Evolutionary conservation across 805 yeast species (phyloP), one percentile per base, ranked within the genome.

Genomic region (Kazachstania psychrophila): DNA sequence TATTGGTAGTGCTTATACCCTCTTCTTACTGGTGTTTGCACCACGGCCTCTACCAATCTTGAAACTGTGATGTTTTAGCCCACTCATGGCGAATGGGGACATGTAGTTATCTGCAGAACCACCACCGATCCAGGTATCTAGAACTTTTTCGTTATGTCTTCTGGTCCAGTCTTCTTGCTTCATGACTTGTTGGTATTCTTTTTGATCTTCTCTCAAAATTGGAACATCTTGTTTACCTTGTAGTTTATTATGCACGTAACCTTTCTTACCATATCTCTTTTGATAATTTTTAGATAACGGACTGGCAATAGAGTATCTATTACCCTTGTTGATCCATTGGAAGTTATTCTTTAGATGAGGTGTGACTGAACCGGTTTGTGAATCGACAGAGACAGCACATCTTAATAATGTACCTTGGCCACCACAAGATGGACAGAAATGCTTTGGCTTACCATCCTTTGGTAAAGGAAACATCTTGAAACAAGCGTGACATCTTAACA

Each of bases 401-500:
- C 97, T 72, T 48, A 88, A 58, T 41, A 92, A 63, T 0, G 98
- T 89, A 41, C 79, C 76, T 31, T 57, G 55, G 35, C 96, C 96
- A 42, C 99, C 99, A 69, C 99, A 92, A 36, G 77, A 72, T 12
- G 96, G 83, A 60, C 99, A 92, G 66, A 92, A 92, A 60, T 87
- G 96, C 50, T 75, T 75, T 31, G 88, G 76, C 28, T 69, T 72
- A 2, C 88, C 88, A 44, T 74, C 71, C 50, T 78, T 81, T 19
- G 89, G 84, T 38, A 85, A 69, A 6, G 95, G 88, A 11, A 79
- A 65, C 56, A 92, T 67, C 40, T 73, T 68, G 73, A 92, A 92
- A 64, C 99, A 92, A 0, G 96, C 99, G 60, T 92, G 96, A 60
- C 99, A 92, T 61, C 99, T 71, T 54, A 84, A 72, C 96, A 89